Base-by-base conservation (phyloP, 495 filamentous ascomycete species). In the Penicillium mononematosum region DNA sequence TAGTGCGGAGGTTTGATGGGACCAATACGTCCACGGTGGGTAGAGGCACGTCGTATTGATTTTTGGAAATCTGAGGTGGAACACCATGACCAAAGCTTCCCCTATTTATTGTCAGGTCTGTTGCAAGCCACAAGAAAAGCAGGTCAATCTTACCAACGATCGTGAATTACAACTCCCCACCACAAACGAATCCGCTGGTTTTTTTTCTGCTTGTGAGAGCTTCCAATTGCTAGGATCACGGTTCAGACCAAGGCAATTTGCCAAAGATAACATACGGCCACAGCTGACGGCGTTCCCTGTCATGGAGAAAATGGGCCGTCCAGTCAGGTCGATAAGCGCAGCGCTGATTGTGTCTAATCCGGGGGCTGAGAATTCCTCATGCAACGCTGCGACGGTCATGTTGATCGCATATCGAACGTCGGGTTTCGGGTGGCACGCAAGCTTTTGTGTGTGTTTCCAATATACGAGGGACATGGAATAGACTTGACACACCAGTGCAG, bases 161-260 rank as follows among this genome's bases (percentile, higher is more conserved):
- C 79, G 56, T 82, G 78, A 29, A 82, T 80, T 0, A 82, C 71
- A 22, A 82, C 72, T 12, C 75, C 77, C 79, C 79, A 82, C 79
- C 79, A 82, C 12, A 81, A 63, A 17, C 75, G 75, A 16, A 77
- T 70, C 6, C 79, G 70, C 25, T 78, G 68, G 44, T 78, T 68
- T 56, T 81, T 81, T 80, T 39, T 82, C 78, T 34, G 62, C 52
- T 12, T 66, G 69, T 7, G 76, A 75, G n/a, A 81, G 68, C 49
- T 77, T 76, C 79, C 79, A 82, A 44, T 69, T 60, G 27, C 69
- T 70, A 10, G 78, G 78, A 43, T 81, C 75, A 17, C 77, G 74
- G 46, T 82, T 81, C 45, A 82, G 59, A 24, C 79, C 79, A 50
- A 82, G 73, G 55, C 75, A 80, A 56, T 81, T 77, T 7, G 79